Conservation (phyloP, 768 basidiomycete species). For the Trametes gibbosa region DNA sequence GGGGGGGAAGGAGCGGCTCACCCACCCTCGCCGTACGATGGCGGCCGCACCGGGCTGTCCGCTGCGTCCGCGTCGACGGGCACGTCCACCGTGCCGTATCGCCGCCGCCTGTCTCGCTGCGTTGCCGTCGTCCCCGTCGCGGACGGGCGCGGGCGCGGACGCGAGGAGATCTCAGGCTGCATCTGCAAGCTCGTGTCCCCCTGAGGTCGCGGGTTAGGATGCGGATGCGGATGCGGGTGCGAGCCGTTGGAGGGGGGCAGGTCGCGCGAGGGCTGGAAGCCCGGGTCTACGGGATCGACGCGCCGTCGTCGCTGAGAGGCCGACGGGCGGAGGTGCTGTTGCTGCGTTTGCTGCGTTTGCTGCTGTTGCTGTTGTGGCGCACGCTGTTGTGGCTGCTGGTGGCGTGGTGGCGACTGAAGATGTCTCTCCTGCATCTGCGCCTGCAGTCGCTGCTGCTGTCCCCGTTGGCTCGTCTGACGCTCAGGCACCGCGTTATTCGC, state of each 20-base stretch:
- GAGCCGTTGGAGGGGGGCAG: neutral
- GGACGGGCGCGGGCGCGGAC: neutral
- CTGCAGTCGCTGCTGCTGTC: neutral
- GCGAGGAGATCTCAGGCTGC: neutral
- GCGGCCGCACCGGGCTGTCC: neutral
- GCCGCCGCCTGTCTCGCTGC: neutral
- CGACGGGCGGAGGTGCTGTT: neutral
- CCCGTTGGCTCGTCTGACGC: neutral
- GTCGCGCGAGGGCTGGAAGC: constrained; percentile 6
- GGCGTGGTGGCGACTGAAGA: neutral
- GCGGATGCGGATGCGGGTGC: no score
- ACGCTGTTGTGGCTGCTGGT: neutral
- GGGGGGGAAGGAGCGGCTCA: neutral
- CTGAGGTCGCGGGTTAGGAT: no score
- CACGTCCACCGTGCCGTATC: constrained; percentile 13
- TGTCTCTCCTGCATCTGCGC: neutral
- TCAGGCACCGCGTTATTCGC: neutral
- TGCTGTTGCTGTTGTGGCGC: neutral
- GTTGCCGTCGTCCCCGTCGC: neutral
- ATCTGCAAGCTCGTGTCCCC: neutral
- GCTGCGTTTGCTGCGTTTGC: neutral
- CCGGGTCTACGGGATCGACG: constrained; percentile 15
- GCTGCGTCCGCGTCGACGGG: constrained; percentile 6
- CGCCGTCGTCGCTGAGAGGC: neutral
- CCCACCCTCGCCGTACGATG: constrained; percentile 7